Conservation (phyloP, 345 rosid genomes). For the Leavenworthia alabamica region DNA sequence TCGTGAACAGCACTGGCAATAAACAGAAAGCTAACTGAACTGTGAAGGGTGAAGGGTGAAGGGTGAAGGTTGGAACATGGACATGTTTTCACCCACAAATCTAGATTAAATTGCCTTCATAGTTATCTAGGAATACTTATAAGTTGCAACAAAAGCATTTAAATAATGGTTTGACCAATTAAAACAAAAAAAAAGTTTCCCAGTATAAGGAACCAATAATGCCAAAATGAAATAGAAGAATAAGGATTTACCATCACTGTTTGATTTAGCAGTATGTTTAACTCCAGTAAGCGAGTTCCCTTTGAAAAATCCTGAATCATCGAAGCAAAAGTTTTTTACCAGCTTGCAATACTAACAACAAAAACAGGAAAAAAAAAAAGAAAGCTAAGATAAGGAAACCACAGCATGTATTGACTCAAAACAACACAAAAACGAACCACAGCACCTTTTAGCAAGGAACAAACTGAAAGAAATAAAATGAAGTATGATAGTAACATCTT, state of each 20-base stretch:
- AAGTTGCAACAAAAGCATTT: background rate
- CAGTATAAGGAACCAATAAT: background rate
- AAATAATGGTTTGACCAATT: background rate
- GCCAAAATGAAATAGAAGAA: slow-evolving; percentile 17
- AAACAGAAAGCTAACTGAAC: background rate
- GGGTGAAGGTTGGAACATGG: slow-evolving; percentile 1
- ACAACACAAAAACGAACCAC: too few species aligned
- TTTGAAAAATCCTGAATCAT: slow-evolving; percentile 74
- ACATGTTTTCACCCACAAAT: slow-evolving; percentile 1
- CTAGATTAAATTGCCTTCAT: background rate
- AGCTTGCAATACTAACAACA: slow-evolving; percentile 7
- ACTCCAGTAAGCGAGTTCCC: slow-evolving; percentile 88
- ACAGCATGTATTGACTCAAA: too few species aligned
- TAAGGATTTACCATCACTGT: slow-evolving; percentile 72
- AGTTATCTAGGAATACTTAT: background rate
- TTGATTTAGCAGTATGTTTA: slow-evolving; percentile 71
- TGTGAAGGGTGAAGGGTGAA: too few species aligned
- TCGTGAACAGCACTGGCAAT: background rate
- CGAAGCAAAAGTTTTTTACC: slow-evolving; percentile 10
- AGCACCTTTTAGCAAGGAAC: slow-evolving; percentile 6
- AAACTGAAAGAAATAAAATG: slow-evolving; percentile 3
- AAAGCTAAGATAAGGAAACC: background rate
- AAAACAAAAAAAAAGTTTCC: background rate
- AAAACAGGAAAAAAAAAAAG: too few species aligned
- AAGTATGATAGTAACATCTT: slow-evolving; percentile 2